phyloP scores from a whole-genome alignment of 306 rosid species.

The Mimosa bimucronata region DNA sequence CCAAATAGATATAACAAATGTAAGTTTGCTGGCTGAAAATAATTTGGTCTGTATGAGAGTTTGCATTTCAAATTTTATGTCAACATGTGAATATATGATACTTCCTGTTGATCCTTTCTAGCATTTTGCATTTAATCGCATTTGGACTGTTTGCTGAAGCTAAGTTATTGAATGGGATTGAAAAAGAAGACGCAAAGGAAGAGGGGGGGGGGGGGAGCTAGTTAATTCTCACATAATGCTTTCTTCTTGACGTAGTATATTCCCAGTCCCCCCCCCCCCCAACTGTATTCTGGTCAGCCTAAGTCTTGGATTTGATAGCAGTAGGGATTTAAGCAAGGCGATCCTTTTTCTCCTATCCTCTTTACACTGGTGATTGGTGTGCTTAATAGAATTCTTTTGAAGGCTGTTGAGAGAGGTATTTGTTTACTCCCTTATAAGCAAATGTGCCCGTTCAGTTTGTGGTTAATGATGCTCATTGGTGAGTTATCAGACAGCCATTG shows the following conservation, averaged over 20 bases:
- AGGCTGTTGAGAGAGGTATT: background rate
- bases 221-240: slow-evolving; percentile 9
- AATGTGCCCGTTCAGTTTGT: background rate
- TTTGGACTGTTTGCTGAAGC: background rate
- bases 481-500: background rate
- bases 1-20: slow-evolving; percentile 82
- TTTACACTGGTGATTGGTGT: background rate
- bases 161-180: slow-evolving; percentile 26
- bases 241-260: background rate
- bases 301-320: background rate
- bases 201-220: slow-evolving; percentile 9
- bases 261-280: background rate
- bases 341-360: background rate
- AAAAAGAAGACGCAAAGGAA: slow-evolving; percentile 25
- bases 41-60: slow-evolving; percentile 24
- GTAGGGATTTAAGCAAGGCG: background rate
- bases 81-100: slow-evolving; percentile 5
- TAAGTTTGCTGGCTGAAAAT: slow-evolving; percentile 49
- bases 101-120: slow-evolving; percentile 33
- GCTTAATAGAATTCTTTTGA: background rate
- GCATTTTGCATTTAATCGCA: background rate
- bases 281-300: background rate
- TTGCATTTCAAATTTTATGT: slow-evolving; percentile 30
- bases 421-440: background rate
- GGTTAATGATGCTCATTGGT: background rate